Base-by-base conservation (phyloP, 148 eudicot genomes). In the Diospyros kaki region DNA sequence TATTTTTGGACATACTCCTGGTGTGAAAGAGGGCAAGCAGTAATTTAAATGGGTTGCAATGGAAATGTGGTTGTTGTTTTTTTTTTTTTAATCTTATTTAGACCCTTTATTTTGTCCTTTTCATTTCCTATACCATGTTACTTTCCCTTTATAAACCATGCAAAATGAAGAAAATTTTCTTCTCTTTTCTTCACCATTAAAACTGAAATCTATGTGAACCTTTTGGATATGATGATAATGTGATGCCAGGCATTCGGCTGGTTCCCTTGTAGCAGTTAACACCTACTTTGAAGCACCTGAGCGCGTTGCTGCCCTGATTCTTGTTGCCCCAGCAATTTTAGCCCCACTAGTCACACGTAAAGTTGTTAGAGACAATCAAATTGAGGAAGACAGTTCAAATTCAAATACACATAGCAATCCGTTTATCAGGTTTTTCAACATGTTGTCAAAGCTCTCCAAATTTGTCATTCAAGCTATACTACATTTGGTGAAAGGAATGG, bases 201-300 rank as follows among this genome's bases (percentile, higher is more conserved):
- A 42, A 64, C 60, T 64, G 58, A 15, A 64, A 11, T 60, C 58
- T 77, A 28, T 41, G 61, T 71, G 53, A 59, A 66, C 58, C 13
- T 64, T 17, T 73, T 73, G 76, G 17, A 73, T 66, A 10, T 68
- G 15, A 54, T 41, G 11, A 64, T 75, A 66, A 42, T 73, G 75
- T 73, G 50, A 52, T 85, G 72, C 52, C 83, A 94, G 98, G 89
- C 97, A 94, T 80, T 94, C 97, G 72, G 98, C 97, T 68, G 98
- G 98, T 70, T 82, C 96, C 60, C 84, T 84, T 60, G 86, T 87
- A 61, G 98, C 97, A 48, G 93, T 89, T 59, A 81, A 89, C 56
- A 46, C 98, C 75, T 94, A 94, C 81, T 90, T 94, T 69, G 97
- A 92, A 82, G 96, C 98, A 65, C 98, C 98, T 18, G 88, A 87